Evolutionary conservation across 2,329 filamentous ascomycete species (phyloP).

Genomic region (Sporothrix euskadiensis): DNA sequence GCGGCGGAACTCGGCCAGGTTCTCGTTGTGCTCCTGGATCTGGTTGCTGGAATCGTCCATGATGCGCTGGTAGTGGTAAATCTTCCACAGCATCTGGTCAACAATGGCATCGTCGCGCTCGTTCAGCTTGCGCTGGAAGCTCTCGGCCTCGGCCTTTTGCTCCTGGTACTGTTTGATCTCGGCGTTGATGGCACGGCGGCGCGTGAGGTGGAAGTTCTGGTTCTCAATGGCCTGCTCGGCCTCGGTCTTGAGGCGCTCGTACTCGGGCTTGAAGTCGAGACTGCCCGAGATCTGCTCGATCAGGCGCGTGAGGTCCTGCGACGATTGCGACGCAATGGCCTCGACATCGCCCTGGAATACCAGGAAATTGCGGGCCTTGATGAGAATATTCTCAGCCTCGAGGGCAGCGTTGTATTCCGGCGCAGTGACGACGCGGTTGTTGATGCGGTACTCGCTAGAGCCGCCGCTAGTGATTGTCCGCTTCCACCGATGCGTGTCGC

Average conservation of each 20-base stretch:
- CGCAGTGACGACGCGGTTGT: slow-evolving; percentile 83
- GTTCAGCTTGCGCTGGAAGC: slow-evolving; percentile 85
- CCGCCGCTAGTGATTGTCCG: slow-evolving; percentile 86
- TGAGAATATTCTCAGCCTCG: slow-evolving; percentile 92
- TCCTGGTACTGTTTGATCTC: slow-evolving; percentile 98
- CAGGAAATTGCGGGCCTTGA: slow-evolving; percentile 96
- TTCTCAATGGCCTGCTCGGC: slow-evolving; percentile 85
- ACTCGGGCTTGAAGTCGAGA: slow-evolving; percentile 89
- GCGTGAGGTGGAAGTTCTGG: slow-evolving; percentile 82
- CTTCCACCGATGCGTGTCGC: slow-evolving; percentile 94
- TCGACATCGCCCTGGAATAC: slow-evolving; percentile 99
- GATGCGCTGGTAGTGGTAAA: slow-evolving; percentile 89
- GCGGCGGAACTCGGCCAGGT: slow-evolving; percentile 87
- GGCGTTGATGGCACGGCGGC: slow-evolving; percentile 90
- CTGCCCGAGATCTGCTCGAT: slow-evolving; percentile 98
- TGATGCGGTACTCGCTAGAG: slow-evolving; percentile 94
- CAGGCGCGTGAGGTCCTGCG: slow-evolving; percentile 86
- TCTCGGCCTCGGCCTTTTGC: slow-evolving; percentile 93
- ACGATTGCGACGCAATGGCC: slow-evolving; percentile 91
- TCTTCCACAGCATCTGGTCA: slow-evolving; percentile 92
- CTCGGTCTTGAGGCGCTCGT: slow-evolving; percentile 84
- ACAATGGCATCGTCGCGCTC: slow-evolving; percentile 90
- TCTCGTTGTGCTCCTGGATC: slow-evolving; percentile 91
- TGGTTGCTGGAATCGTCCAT: slow-evolving; percentile 90
- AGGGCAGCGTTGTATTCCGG: slow-evolving; percentile 92